Conservation (phyloP, 164 flowering plant genomes). For the Stephania japonica region DNA sequence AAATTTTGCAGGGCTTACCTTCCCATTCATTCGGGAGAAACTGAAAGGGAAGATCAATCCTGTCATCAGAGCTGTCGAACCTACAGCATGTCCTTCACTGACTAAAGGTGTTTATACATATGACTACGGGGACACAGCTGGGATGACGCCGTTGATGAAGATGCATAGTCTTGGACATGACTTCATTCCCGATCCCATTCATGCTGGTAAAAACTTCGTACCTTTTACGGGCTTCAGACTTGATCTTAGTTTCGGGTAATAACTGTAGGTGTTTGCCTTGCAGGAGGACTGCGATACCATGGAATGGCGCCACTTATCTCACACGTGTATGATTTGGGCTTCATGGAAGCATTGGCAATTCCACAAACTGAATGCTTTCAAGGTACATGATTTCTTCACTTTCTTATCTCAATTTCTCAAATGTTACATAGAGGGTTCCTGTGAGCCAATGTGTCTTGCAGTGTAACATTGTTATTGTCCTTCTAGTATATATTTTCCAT, state of each 20-base stretch:
- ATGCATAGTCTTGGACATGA: slow-evolving; percentile 99
- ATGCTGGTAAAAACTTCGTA: slow-evolving; percentile 62
- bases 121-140: slow-evolving; percentile 94
- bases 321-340: slow-evolving; percentile 81
- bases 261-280: slow-evolving; percentile 3
- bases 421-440: too few species aligned
- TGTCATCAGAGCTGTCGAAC: slow-evolving; percentile 82
- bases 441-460: too few species aligned
- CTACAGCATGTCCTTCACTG: slow-evolving; percentile 88
- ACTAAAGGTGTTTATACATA: slow-evolving; percentile 91
- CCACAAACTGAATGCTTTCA: slow-evolving; percentile 90
- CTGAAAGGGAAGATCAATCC: slow-evolving; percentile 77
- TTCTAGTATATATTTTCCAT: too few species aligned
- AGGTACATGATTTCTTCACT: slow-evolving; percentile 31
- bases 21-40: slow-evolving; percentile 89
- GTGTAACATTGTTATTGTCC: too few species aligned
- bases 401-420: background rate
- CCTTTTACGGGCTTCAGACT: too few species aligned
- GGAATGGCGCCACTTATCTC: slow-evolving; percentile 97
- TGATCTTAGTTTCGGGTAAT: too few species aligned
- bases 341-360: slow-evolving; percentile 79
- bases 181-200: slow-evolving; percentile 95
- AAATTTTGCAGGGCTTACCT: slow-evolving; percentile 83
- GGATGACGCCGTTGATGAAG: slow-evolving; percentile 93
- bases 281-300: slow-evolving; percentile 94